Evolutionary conservation across 768 basidiomycete genomes (phyloP), one percentile per base, ranked within the genome.

Genomic region (Steccherinum ochraceum): DNA sequence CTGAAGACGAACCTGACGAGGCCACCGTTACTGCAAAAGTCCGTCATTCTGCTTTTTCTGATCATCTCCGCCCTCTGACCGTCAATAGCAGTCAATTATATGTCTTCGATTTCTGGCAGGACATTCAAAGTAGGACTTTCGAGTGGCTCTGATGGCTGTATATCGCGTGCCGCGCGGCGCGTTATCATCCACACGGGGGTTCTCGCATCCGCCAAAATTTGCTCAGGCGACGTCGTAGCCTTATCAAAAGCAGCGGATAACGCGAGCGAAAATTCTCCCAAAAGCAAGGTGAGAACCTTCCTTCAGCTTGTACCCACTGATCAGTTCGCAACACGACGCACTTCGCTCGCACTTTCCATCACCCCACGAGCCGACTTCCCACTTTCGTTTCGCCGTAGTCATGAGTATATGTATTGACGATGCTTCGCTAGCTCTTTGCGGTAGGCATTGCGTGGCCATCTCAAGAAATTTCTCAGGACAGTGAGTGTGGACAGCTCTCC

Each of bases 401-500:
- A 55, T 39, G n/a, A n/a, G n/a, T n/a, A 39, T 39, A n/a, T 11
- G 35, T 39, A 39, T n/a, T n/a, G 35, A 39, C n/a, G n/a, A n/a
- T n/a, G n/a, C n/a, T 35, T 49, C 26, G 45, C 40, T 52, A 86
- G 84, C 66, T 72, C 41, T 83, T 83, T 64, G 78, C 83, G 12
- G 70, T 89, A 48, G 89, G 89, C 4, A 68, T 82, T 43, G 75
- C 78, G 58, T 91, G 89, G 89, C 87, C 88, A n/a, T 85, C 83
- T 35, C 59, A 75, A 42, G 84, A 86, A 5, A 49, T 83, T 49
- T 62, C 79, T 23, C 73, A 72, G 47, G 77, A 81, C 53, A 70
- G 89, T 86, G 64, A 60, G 81, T 73, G 53, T 49, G 35, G n/a
- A 45, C 10, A 46, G 48, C 40, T 49, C 18, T 45, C 48, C 24